Conservation (phyloP, 2,329 filamentous ascomycete genomes). For the Monosporascus sp. region DNA sequence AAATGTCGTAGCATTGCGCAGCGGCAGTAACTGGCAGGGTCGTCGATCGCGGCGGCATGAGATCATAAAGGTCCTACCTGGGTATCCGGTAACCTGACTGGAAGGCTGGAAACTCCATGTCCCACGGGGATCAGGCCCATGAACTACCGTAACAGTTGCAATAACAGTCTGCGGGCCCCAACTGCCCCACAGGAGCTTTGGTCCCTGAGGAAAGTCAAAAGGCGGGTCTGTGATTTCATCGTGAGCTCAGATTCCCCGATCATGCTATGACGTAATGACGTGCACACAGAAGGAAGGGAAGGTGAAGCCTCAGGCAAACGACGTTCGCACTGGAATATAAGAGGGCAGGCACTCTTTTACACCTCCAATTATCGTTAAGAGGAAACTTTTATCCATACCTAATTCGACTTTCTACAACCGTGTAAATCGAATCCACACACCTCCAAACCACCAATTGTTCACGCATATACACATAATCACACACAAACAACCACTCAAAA, state of each 20-base stretch:
- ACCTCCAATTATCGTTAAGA: too few relatives aligned
- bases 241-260: neutral
- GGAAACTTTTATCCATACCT: too few relatives aligned
- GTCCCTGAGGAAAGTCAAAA: neutral
- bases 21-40: neutral
- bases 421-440: neutral
- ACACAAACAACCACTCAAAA: conserved; percentile 9
- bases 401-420: too few relatives aligned
- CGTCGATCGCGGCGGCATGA: neutral
- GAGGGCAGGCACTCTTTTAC: too few relatives aligned
- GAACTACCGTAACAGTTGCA: too few relatives aligned
- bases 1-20: neutral
- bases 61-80: neutral
- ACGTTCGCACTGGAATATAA: too few relatives aligned
- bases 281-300: too few relatives aligned
- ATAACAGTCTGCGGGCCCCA: too few relatives aligned
- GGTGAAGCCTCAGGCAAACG: too few relatives aligned
- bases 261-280: neutral
- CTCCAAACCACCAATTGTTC: neutral
- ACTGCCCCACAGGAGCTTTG: neutral
- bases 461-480: neutral
- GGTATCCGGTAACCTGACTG: too few relatives aligned
- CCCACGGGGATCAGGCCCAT: too few relatives aligned
- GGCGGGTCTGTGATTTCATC: neutral
- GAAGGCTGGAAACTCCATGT: too few relatives aligned